A percentile compares a stretch with the other conserved stretches of the same genome.
Conservation (phyloP, 2,329 filamentous ascomycete species). For the Stachybotrys chlorohalonatus region DNA sequence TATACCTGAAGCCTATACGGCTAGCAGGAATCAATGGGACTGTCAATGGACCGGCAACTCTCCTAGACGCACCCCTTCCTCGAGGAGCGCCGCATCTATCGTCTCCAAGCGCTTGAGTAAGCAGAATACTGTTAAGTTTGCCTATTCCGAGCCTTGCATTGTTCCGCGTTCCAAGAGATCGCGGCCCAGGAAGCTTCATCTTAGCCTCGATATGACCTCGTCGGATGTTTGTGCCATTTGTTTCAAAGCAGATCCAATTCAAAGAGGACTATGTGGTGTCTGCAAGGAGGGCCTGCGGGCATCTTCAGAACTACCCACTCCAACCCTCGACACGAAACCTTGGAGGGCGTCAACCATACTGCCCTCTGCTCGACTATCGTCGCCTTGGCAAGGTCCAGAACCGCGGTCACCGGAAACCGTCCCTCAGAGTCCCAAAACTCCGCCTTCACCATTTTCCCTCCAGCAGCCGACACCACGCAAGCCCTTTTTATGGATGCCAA, state of each 20-base stretch:
- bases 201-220: background rate
- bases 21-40: background rate
- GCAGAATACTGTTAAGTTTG: background rate
- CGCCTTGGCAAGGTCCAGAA: background rate
- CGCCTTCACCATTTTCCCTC: conserved; percentile 2
- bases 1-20: background rate
- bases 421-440: conserved; percentile 5
- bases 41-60: background rate
- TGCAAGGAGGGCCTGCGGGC: background rate
- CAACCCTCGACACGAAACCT: background rate
- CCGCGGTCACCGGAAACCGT: background rate
- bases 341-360: background rate
- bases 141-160: background rate
- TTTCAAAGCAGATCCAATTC: background rate
- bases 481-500: conserved; percentile 11
- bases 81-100: too few species aligned
- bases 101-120: background rate
- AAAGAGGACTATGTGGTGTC: background rate
- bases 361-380: background rate
- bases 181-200: background rate
- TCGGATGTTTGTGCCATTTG: background rate
- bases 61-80: background rate
- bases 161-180: background rate
- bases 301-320: background rate
- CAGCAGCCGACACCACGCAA: conserved; percentile 5